Base-by-base conservation (phyloP, 108 stramenopile genomes). In the Nitzschia sp. region DNA sequence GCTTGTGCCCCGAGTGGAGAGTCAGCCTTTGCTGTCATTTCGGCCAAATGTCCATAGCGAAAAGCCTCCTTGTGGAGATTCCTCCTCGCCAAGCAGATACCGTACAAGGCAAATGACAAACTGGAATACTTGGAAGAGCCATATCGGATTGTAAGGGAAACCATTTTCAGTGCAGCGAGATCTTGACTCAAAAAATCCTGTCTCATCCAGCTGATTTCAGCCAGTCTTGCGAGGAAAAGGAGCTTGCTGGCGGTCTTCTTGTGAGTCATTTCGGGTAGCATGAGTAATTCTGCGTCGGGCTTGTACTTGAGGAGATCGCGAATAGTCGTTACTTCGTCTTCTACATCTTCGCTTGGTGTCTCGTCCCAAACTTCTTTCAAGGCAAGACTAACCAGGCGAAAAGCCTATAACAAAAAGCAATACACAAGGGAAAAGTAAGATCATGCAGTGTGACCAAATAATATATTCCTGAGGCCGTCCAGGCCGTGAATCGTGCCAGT, bases 161-260 rank as follows among this genome's bases (percentile, higher is more conserved):
- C 62, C 72, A 73, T 73, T 1, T 54, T 31, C 13, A 73, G 17
- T 53, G 35, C 59, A 11, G 72, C 72, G 11, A 65, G 25, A 17
- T 57, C 56, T 21, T 59, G 30, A 28, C 58, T 29, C 30, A 38
- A 47, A 6, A 35, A 23, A 28, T 30, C 26, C 27, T 56, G 19
- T 38, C 45, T 18, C 36, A 54, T 36, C 33, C 54, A 30, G 33
- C 64, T 59, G 24, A 64, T 57, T 33, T 73, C 64, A 9, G 49
- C 42, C 42, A 73, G 1, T 28, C 35, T 32, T 13, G 64, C 35
- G 30, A 73, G 42, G 59, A 73, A 64, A 32, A 31, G 19, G 27
- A 63, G 32, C 1, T 49, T 54, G 34, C 53, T 59, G 17, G 64
- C 1, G 21, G 55, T 25, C 49, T 73, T 73, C 47, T 31, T 57